A percentile compares a stretch with the other conserved stretches of the same genome.
phyloP scores from a whole-genome alignment of 768 basidiomycete genomes.

The Hypholoma sublateritium region DNA sequence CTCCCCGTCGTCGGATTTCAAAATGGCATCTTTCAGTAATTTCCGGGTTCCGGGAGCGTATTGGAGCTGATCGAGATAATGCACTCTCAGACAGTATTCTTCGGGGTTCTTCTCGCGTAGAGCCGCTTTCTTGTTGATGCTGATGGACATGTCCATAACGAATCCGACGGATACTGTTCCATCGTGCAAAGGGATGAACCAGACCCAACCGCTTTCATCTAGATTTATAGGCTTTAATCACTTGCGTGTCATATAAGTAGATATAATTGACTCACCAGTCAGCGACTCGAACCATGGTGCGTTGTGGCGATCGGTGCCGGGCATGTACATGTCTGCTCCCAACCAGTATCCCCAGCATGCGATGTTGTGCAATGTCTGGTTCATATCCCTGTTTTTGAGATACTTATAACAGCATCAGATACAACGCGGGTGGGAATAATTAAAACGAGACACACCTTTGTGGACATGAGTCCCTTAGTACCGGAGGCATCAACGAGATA shows the following conservation, averaged over 20 bases:
- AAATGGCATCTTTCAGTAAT: conserved; percentile 28
- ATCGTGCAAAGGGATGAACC: conserved; percentile 62
- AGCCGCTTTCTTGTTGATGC: background rate
- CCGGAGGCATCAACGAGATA: conserved; percentile 36
- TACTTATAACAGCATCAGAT: background rate
- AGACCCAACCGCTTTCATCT: conserved; percentile 68
- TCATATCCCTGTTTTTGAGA: conserved; percentile 9
- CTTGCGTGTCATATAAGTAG: background rate
- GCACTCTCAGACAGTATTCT: conserved; percentile 22
- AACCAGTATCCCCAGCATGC: conserved; percentile 77
- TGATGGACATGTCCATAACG: conserved; percentile 41
- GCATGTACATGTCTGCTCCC: conserved; percentile 45
- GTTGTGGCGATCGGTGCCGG: conserved; percentile 45
- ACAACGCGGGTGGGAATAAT: background rate
- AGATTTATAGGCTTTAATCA: conserved; percentile 1
- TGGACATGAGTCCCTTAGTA: conserved; percentile 34
- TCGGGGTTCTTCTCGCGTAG: background rate
- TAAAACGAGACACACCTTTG: conserved; percentile 17
- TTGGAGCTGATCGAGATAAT: conserved; percentile 38
- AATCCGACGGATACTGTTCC: conserved; percentile 52
- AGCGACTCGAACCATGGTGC: conserved; percentile 67
- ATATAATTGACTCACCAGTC: conserved; percentile 41
- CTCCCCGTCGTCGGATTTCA: conserved; percentile 15
- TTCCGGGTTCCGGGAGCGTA: conserved; percentile 29
- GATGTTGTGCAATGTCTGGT: conserved; percentile 28